phyloP scores from a whole-genome alignment of 345 rosid genomes.

The Iberis pinnata region DNA sequence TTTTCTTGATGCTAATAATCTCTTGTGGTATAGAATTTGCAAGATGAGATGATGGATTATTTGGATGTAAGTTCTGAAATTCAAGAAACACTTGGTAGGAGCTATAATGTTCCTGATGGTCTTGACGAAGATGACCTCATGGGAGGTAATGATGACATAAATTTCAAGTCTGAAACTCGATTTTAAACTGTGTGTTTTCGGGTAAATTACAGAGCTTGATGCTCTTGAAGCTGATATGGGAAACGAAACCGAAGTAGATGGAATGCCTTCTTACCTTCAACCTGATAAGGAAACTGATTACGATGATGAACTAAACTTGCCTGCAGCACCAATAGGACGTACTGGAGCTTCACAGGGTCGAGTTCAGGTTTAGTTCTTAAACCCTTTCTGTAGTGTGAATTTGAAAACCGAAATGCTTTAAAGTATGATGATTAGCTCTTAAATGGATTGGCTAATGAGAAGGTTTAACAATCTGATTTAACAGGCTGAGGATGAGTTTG shows the following conservation, averaged over 20 bases:
- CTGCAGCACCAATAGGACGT: constrained; percentile 66
- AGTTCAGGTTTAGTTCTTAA: constrained; percentile 45
- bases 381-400: not conserved
- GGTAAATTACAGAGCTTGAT: constrained; percentile 68
- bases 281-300: constrained; percentile 72
- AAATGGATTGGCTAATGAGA: constrained; percentile 7
- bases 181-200: not conserved
- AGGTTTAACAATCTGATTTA: constrained; percentile 12
- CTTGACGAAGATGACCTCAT: constrained; percentile 97
- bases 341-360: constrained; percentile 48
- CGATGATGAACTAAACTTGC: constrained; percentile 68
- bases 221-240: constrained; percentile 97
- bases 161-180: too few relatives aligned
- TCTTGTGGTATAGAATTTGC: constrained; percentile 58
- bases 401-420: not conserved
- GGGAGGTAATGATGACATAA: too few relatives aligned
- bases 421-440: not conserved
- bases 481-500: constrained; percentile 85
- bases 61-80: constrained; percentile 94
- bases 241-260: constrained; percentile 68
- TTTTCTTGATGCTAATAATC: not conserved
- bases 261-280: constrained; percentile 89
- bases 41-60: constrained; percentile 99
- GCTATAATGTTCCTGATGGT: constrained; percentile 89
- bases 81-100: constrained; percentile 92